A percentile compares a stretch with the other conserved stretches of the same genome.
Evolutionary conservation across 2,329 filamentous ascomycete genomes (phyloP).

Genomic region (Fusarium sp.): DNA sequence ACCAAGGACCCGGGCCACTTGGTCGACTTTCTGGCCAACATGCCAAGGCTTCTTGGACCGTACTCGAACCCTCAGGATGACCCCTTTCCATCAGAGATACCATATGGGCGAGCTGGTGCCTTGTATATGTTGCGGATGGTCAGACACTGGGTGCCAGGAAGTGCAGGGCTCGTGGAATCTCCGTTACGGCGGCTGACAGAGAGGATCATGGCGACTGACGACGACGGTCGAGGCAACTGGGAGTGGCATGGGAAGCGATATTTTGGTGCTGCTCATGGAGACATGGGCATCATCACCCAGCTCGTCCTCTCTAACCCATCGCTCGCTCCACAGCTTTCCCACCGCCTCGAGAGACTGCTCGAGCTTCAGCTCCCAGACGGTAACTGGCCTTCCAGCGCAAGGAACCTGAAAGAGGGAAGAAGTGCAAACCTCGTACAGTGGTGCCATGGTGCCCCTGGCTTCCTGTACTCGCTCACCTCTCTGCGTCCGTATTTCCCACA

Average conservation of each 20-base stretch:
- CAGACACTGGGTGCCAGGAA: conserved; percentile 61
- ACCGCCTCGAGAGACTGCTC: conserved; percentile 62
- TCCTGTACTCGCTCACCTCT: conserved; percentile 64
- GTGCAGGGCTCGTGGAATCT: conserved; percentile 58
- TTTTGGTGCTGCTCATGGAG: conserved; percentile 71
- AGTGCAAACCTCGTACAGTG: conserved; percentile 65
- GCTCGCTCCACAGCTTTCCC: conserved; percentile 61
- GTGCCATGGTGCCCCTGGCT: conserved; percentile 72
- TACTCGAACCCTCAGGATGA: conserved; percentile 46
- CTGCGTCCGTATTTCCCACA: conserved; percentile 64
- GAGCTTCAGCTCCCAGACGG: conserved; percentile 66
- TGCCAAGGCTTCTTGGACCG: conserved; percentile 46
- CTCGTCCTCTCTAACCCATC: conserved; percentile 65
- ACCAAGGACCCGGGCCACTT: conserved; percentile 51
- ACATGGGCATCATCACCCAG: conserved; percentile 75
- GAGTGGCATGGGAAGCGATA: conserved; percentile 69
- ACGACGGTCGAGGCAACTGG: conserved; percentile 59
- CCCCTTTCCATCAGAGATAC: conserved; percentile 64
- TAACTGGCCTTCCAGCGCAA: conserved; percentile 67
- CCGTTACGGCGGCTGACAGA: conserved; percentile 65
- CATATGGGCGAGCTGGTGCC: conserved; percentile 72
- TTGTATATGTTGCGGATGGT: conserved; percentile 73
- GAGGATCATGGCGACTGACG: conserved; percentile 62
- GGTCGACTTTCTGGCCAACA: conserved; percentile 51
- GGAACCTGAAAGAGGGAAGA: conserved; percentile 50